These are phyloP conservation scores for Aspergillus asperescens DNA, from an alignment of 495 filamentous ascomycete species.

Conservation along the genomic window DNA sequence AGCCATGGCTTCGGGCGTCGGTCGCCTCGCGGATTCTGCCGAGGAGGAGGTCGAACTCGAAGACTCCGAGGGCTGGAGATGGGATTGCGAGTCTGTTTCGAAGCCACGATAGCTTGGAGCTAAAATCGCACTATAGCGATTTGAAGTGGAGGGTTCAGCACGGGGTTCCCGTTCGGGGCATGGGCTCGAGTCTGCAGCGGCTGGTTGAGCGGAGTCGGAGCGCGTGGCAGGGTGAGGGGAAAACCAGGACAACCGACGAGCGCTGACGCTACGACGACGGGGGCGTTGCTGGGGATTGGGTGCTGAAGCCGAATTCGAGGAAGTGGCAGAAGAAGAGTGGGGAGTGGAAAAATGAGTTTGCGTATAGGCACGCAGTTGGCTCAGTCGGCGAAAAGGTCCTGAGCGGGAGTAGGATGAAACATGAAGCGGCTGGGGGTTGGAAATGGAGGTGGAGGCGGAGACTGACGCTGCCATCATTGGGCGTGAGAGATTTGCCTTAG, in stretches of 20 bases:
- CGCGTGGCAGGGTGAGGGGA: conserved; percentile 22
- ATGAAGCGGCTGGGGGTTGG: conserved; percentile 19
- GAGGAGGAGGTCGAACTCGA: conserved; percentile 27
- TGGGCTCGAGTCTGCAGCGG: conserved; percentile 25
- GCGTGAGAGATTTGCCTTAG: conserved; percentile 5
- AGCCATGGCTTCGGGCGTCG: conserved; percentile 29
- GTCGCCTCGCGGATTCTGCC: conserved; percentile 21
- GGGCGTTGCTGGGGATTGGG: conserved; percentile 21
- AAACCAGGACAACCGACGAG: conserved; percentile 37
- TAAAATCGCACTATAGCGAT: conserved; percentile 35
- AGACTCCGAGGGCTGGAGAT: conserved; percentile 26
- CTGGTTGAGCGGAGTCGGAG: conserved; percentile 25
- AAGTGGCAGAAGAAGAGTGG: conserved; percentile 45
- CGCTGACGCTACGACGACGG: conserved; percentile 33
- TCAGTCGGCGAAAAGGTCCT: conserved; percentile 64
- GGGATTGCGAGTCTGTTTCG: conserved; percentile 20
- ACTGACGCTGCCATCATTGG: conserved; percentile 37
- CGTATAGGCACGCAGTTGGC: conserved; percentile 68
- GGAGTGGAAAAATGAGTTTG: conserved; percentile 53
- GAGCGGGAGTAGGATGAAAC: conserved; percentile 40
- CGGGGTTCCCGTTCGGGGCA: conserved; percentile 31
- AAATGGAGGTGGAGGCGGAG: conserved; percentile 40
- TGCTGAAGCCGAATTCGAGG: conserved; percentile 35
- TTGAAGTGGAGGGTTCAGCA: conserved; percentile 28
- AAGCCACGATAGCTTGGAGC: conserved; percentile 26